Percentiles rank a stretch among this genome's conserved stretches.
These are phyloP conservation scores for Verbena officinalis DNA, from an alignment of 257 asterid genomes.

Conservation along the genomic window DNA sequence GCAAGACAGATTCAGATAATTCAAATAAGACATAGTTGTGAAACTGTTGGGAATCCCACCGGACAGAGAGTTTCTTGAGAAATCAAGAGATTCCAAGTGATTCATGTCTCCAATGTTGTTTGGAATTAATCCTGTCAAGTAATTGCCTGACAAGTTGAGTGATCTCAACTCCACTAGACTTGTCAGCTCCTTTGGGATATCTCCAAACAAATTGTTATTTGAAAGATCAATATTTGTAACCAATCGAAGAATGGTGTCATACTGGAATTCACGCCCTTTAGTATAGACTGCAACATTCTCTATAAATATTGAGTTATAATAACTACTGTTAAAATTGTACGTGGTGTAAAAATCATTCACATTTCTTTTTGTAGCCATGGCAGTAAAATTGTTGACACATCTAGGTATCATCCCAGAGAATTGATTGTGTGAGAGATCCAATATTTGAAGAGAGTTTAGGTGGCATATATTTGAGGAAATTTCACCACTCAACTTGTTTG, in stretches of 20 bases:
- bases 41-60: constrained; percentile 2
- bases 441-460: constrained; percentile 29
- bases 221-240: constrained; percentile 40
- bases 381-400: constrained; percentile 34
- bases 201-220: constrained; percentile 33
- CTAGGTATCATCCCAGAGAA: constrained; percentile 31
- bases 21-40: constrained; percentile 3
- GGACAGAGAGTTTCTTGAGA: constrained; percentile 24
- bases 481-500: constrained; percentile 34
- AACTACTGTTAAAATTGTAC: no score
- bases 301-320: neutral
- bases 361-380: constrained; percentile 32
- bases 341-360: no score
- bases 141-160: constrained; percentile 35
- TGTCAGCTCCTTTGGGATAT: constrained; percentile 37
- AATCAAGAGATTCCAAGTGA: constrained; percentile 33
- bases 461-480: constrained; percentile 27
- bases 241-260: constrained; percentile 23
- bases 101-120: constrained; percentile 33
- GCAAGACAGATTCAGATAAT: neutral
- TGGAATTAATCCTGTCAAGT: constrained; percentile 33
- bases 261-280: constrained; percentile 26
- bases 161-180: constrained; percentile 31
- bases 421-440: constrained; percentile 34
- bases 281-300: constrained; percentile 30